Conservation (phyloP, 1,284 basidiomycete species). For the Filobasidium uniguttulatum region DNA sequence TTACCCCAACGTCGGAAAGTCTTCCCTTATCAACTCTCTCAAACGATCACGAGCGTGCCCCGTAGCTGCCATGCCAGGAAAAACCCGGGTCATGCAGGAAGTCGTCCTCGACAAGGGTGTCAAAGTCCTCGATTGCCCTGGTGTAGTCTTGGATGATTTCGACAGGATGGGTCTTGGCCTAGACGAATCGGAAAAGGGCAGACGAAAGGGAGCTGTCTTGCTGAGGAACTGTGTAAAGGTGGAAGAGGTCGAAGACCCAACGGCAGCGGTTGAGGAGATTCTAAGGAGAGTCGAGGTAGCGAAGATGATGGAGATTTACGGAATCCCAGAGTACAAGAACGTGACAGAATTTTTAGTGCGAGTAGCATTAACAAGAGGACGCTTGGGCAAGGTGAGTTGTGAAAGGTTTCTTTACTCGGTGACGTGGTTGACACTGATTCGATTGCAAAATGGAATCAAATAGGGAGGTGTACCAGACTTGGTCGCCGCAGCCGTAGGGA, state of each 20-base stretch:
- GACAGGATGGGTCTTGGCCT: conserved; percentile 37
- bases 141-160: conserved; percentile 60
- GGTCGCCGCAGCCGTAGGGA: conserved; percentile 62
- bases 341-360: conserved; percentile 80
- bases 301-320: conserved; percentile 68
- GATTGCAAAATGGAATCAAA: background rate
- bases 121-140: conserved; percentile 86
- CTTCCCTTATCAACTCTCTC: conserved; percentile 84
- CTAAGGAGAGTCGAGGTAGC: conserved; percentile 52
- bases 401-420: background rate
- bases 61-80: conserved; percentile 89
- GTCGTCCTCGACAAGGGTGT: conserved; percentile 85
- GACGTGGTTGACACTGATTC: background rate
- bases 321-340: conserved; percentile 54
- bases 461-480: conserved; percentile 86
- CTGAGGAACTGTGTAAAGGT: conserved; percentile 88
- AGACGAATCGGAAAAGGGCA: conserved; percentile 41
- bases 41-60: conserved; percentile 75
- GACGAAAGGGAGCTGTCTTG: conserved; percentile 53
- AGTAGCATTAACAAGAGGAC: conserved; percentile 71
- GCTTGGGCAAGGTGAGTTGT: conserved; percentile 55
- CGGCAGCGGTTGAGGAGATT: conserved; percentile 78
- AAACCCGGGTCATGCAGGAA: conserved; percentile 88
- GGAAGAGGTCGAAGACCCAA: conserved; percentile 81
- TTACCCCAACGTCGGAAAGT: conserved; percentile 96